A percentile compares a stretch with the other conserved stretches of the same genome.
These are phyloP conservation scores for Aspergillus texensis DNA, from an alignment of 2,329 filamentous ascomycete genomes.

Conservation along the genomic window DNA sequence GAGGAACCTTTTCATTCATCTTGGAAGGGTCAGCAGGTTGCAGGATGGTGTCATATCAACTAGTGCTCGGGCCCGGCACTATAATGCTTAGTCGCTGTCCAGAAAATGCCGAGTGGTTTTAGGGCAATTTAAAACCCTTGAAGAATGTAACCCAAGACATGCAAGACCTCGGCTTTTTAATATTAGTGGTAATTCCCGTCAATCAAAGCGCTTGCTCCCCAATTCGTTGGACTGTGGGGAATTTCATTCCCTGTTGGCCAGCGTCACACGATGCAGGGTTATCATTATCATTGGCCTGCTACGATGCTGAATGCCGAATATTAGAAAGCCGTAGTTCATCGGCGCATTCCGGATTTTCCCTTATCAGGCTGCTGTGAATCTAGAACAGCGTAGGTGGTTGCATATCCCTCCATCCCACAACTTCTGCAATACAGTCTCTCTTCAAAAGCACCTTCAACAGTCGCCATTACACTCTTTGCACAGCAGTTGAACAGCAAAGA, in stretches of 20 bases:
- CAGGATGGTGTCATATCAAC: not conserved
- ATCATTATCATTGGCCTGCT: not conserved
- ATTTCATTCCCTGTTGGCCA: not conserved
- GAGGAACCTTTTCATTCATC: not conserved
- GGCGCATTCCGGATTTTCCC: not conserved
- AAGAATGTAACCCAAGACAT: constrained; percentile 7
- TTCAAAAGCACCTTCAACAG: no score
- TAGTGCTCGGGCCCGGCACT: not conserved
- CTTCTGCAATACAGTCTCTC: not conserved
- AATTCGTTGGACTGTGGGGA: not conserved
- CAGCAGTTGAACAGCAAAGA: not conserved
- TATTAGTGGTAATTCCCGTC: not conserved
- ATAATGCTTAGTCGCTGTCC: constrained; percentile 1
- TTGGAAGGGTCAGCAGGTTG: not conserved
- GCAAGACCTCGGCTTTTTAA: not conserved
- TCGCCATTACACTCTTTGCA: not conserved
- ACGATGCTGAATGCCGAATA: not conserved
- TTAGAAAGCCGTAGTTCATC: constrained; percentile 1
- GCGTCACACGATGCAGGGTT: not conserved
- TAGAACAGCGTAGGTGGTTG: not conserved
- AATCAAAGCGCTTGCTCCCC: not conserved
- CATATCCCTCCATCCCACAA: not conserved
- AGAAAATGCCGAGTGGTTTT: not conserved
- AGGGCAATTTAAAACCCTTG: not conserved
- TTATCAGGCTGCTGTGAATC: not conserved